Evolutionary conservation across 345 rosid species (phyloP), one percentile per base, ranked within the genome.

Genomic region (Nephelium lappaceum): DNA sequence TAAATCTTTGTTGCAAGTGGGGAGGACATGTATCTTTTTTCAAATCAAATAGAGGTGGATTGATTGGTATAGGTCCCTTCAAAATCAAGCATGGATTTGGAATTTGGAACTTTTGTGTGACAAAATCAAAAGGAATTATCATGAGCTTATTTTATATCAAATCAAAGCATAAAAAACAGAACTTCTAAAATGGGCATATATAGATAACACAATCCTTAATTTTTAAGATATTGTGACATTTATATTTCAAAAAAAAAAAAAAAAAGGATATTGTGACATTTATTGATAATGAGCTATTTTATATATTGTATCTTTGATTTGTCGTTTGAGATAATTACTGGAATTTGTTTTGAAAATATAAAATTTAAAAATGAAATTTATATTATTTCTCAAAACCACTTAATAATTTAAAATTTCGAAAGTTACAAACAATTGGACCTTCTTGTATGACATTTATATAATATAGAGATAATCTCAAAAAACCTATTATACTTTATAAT

Each of bases 1-100:
- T 14, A 11, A 49, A 49, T 16, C 8, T 61, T 73, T 42, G 77
- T 42, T 24, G 69, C 77, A 73, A 73, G 57, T 41, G 57, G 77
- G 16, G 23, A 42, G 9, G 38, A 24, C 39, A 73, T 16, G 0
- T 8, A 1, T 57, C 45, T 9, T 57, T 21, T 11, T 39, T 39
- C 42, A n/a, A 72, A 39, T 47, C 55, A 73, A 73, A 73, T 61
- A 36, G 68, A 31, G 36, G 16, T 15, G 31, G 55, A 49, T 49
- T 49, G 16, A 49, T 49, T 25, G 21, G 23, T 5, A 60, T 14
- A 27, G 67, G 51, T 38, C 36, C 21, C 76, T 39, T 73, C 41
- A 58, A 38, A 58, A 38, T 49, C 55, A 38, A 21, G 55, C 12
- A 51, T 21, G 53, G 72, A 49, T 49, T 49, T 49, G 55, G 55